phyloP scores from a whole-genome alignment of 2,329 filamentous ascomycete species.

The Penicillium hesseltinei region DNA sequence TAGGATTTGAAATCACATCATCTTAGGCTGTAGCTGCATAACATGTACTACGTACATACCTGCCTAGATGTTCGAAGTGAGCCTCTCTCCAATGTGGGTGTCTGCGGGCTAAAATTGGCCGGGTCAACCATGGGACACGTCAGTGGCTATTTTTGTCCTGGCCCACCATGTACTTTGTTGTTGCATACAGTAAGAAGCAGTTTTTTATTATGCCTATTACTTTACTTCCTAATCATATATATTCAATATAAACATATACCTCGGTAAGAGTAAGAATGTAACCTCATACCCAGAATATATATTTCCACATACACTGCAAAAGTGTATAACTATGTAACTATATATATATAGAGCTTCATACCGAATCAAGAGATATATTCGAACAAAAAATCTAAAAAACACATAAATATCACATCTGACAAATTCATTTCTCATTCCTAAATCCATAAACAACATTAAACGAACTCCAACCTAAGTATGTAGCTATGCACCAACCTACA shows the following conservation, averaged over 20 bases:
- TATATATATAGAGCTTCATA: background rate
- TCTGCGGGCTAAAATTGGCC: slow-evolving; percentile 19
- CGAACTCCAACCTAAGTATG: background rate
- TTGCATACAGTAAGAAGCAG: background rate
- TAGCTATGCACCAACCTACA: background rate
- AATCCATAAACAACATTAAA: background rate
- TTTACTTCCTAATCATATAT: background rate
- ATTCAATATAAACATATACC: background rate
- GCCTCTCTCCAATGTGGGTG: slow-evolving; percentile 4
- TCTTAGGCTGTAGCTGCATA: background rate
- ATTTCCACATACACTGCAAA: background rate
- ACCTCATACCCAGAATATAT: background rate
- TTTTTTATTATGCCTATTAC: background rate
- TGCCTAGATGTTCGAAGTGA: background rate
- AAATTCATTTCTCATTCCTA: background rate
- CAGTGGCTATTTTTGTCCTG: slow-evolving; percentile 12
- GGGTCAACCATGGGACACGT: slow-evolving; percentile 24
- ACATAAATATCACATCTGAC: no score
- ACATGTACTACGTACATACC: background rate
- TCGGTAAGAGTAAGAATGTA: background rate
- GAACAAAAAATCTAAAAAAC: no score
- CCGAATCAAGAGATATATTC: background rate
- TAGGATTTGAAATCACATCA: background rate
- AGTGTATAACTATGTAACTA: no score
- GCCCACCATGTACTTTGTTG: background rate